A percentile compares a stretch with the other conserved stretches of the same genome.
phyloP scores from a whole-genome alignment of 352 stramenopile species.

The Phytophthora cryptogea region DNA sequence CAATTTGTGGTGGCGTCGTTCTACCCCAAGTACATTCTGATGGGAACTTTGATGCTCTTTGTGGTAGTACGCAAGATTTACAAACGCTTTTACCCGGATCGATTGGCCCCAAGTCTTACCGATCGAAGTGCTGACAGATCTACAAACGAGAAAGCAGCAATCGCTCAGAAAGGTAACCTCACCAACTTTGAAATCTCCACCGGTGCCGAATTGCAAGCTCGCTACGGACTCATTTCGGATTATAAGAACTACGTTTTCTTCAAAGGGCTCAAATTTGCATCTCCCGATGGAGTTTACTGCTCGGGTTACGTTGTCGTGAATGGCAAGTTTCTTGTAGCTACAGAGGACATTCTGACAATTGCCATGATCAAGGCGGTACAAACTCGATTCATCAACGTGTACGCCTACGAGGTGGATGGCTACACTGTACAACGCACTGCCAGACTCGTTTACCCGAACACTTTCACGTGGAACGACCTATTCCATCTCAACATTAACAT shows the following conservation, averaged over 20 bases:
- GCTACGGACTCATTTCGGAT: conserved; percentile 45
- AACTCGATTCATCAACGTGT: conserved; percentile 38
- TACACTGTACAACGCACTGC: conserved; percentile 44
- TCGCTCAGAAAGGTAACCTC: conserved; percentile 35
- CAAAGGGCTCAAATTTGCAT: conserved; percentile 52
- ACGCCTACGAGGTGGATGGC: conserved; percentile 47
- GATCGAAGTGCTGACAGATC: conserved; percentile 31
- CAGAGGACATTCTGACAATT: conserved; percentile 39
- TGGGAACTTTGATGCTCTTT: conserved; percentile 26
- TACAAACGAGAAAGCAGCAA: conserved; percentile 27
- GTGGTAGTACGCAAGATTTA: conserved; percentile 33
- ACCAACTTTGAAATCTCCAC: conserved; percentile 48
- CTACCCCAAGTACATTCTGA: conserved; percentile 37
- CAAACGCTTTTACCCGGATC: conserved; percentile 32
- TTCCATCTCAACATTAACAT: conserved; percentile 45
- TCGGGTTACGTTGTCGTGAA: conserved; percentile 51
- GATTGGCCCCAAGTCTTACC: conserved; percentile 27
- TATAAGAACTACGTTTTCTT: conserved; percentile 55
- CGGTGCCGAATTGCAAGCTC: conserved; percentile 34
- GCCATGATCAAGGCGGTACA: conserved; percentile 41
- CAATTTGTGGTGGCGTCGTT: conserved; percentile 30
- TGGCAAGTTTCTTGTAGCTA: conserved; percentile 47
- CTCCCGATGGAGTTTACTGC: conserved; percentile 48
- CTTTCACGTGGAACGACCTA: conserved; percentile 43
- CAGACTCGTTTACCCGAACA: conserved; percentile 46